Conservation (phyloP, 2,329 filamentous ascomycete genomes). For the Simplicillium sp. region DNA sequence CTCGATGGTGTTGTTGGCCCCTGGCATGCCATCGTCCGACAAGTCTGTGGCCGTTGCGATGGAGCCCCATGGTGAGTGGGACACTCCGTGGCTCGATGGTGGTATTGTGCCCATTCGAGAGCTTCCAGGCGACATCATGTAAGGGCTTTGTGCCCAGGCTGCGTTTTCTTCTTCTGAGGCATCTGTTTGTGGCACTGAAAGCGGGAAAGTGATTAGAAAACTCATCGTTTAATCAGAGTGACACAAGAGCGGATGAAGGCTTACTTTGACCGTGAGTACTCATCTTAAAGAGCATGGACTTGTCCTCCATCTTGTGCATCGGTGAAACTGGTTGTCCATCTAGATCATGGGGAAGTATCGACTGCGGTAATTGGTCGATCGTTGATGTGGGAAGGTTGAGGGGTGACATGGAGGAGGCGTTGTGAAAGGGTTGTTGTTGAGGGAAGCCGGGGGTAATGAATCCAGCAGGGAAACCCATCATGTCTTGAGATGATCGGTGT, state of each 20-base stretch:
- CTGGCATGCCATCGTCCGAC: slow-evolving; percentile 2
- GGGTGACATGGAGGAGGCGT: background rate
- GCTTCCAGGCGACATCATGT: slow-evolving; percentile 6
- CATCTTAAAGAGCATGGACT: background rate
- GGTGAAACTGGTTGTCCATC: background rate
- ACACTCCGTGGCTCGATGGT: slow-evolving; percentile 1
- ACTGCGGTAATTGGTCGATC: background rate
- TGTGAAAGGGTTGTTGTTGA: slow-evolving; percentile 2
- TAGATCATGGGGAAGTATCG: background rate
- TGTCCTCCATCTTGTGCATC: no score
- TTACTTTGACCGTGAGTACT: background rate
- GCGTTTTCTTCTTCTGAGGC: slow-evolving; percentile 5
- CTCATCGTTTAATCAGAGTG: background rate
- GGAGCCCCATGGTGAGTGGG: slow-evolving; percentile 4
- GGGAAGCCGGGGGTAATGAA: slow-evolving; percentile 3
- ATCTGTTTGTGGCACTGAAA: background rate
- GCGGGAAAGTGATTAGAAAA: background rate
- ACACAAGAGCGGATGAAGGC: background rate
- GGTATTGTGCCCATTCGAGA: slow-evolving; percentile 6
- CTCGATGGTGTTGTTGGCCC: slow-evolving; percentile 5
- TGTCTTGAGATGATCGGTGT: no score
- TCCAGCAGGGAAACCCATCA: background rate
- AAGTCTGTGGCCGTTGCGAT: slow-evolving; percentile 5
- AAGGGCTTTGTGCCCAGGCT: slow-evolving; percentile 6
- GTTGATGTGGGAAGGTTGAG: background rate